Evolutionary conservation across 163 green algal species (phyloP).

Genomic region (Trebouxiophyceae sp.): DNA sequence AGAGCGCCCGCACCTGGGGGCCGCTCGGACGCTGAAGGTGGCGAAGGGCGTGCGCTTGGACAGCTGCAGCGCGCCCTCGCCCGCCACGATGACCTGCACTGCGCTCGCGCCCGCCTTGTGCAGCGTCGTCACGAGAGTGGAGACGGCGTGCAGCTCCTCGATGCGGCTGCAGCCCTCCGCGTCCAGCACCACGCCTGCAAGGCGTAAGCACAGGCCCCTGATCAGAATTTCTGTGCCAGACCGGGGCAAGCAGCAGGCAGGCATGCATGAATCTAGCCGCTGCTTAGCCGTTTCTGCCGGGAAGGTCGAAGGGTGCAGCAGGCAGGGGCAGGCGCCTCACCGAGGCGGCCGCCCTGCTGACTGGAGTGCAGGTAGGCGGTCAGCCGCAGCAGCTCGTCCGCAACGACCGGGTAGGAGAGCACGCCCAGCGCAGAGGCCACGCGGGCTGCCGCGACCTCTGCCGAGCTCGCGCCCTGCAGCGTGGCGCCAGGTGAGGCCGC

Average conservation of each 20-base stretch:
- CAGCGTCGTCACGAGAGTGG: background rate
- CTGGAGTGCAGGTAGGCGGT: background rate
- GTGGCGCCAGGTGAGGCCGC: too few relatives aligned
- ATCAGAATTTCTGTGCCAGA: too few relatives aligned
- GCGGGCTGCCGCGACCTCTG: background rate
- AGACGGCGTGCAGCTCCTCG: background rate
- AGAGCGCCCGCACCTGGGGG: background rate
- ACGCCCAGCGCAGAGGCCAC: background rate
- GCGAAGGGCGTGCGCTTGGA: background rate
- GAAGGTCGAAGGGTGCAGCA: too few relatives aligned
- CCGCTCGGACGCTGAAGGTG: background rate
- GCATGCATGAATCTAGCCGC: too few relatives aligned
- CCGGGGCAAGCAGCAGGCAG: too few relatives aligned
- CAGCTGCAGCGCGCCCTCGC: background rate
- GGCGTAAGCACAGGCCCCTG: too few relatives aligned
- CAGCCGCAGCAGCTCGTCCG: background rate
- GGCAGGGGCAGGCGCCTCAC: too few relatives aligned
- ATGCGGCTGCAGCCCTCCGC: background rate
- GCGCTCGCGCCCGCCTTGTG: background rate
- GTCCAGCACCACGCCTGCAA: background rate
- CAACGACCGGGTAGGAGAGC: background rate
- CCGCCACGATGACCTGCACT: background rate
- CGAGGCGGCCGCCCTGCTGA: background rate
- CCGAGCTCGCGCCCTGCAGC: background rate
- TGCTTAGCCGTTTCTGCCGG: too few relatives aligned